A percentile compares a stretch with the other conserved stretches of the same genome.
phyloP scores from a whole-genome alignment of 495 filamentous ascomycete genomes.

The Hypomontagnella submonticulosa region DNA sequence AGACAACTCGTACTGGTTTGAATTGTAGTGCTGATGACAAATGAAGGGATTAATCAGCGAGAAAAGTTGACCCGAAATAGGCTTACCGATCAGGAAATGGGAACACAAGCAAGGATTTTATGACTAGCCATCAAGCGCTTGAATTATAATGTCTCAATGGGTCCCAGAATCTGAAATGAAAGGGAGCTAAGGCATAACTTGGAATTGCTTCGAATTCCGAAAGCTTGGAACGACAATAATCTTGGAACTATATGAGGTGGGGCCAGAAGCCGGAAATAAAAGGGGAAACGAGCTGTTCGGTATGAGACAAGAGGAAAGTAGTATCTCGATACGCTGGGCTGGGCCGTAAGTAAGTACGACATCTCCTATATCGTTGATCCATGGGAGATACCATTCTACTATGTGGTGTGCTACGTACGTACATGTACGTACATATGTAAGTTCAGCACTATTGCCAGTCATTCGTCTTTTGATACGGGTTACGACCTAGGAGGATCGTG shows the following conservation, averaged over 20 bases:
- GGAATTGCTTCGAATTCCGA: neutral
- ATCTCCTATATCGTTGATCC: neutral
- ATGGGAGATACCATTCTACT: conserved; percentile 10
- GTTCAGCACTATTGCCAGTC: neutral
- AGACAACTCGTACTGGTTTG: neutral
- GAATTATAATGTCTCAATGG: neutral
- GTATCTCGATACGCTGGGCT: neutral
- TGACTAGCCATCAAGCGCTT: neutral
- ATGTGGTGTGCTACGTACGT: neutral
- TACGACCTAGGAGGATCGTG: conserved; percentile 25
- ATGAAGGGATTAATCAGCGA: conserved; percentile 27
- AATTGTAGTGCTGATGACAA: conserved; percentile 41
- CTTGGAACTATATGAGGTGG: conserved; percentile 2
- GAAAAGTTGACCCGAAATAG: neutral
- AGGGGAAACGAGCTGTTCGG: neutral
- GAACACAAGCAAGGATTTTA: conserved; percentile 12
- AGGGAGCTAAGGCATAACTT: neutral
- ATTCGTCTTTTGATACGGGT: neutral
- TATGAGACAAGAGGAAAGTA: conserved; percentile 1
- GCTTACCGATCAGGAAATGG: conserved; percentile 14
- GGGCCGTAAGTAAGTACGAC: neutral
- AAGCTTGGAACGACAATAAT: conserved; percentile 1
- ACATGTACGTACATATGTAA: neutral
- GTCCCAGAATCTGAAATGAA: conserved; percentile 7
- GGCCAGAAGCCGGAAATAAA: neutral